Conservation (phyloP, 1,139 yeast genomes). For the Debaryomyces sp. region DNA sequence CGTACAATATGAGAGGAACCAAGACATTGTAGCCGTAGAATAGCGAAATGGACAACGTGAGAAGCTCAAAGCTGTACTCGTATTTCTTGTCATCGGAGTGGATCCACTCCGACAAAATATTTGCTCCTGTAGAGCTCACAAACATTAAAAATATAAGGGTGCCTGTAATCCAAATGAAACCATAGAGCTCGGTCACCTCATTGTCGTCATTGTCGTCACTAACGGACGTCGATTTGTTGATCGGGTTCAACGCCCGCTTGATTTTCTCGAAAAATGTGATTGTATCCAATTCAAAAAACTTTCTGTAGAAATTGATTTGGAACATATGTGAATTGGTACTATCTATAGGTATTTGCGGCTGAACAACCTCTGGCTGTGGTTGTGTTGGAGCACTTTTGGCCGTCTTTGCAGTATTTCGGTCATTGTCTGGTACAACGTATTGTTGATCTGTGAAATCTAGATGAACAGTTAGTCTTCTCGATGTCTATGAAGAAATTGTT, state of each 20-base stretch:
- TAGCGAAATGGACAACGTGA: conserved; percentile 65
- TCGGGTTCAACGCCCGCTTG: conserved; percentile 48
- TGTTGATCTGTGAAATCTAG: background rate
- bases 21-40: conserved; percentile 74
- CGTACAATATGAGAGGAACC: conserved; percentile 59
- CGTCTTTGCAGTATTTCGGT: conserved; percentile 8
- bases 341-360: conserved; percentile 21
- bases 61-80: conserved; percentile 60
- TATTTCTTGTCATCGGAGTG: conserved; percentile 42
- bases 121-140: conserved; percentile 66
- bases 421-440: conserved; percentile 7
- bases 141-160: conserved; percentile 73
- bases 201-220: conserved; percentile 33
- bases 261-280: conserved; percentile 54
- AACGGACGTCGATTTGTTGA: conserved; percentile 27
- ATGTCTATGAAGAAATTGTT: background rate
- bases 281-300: conserved; percentile 67
- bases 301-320: conserved; percentile 57
- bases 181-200: conserved; percentile 66
- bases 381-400: conserved; percentile 5
- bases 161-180: conserved; percentile 84
- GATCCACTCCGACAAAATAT: conserved; percentile 50
- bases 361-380: conserved; percentile 18
- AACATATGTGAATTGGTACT: conserved; percentile 45
- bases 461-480: background rate